Conservation (phyloP, 352 stramenopile species). For the Phytophthora sp. region DNA sequence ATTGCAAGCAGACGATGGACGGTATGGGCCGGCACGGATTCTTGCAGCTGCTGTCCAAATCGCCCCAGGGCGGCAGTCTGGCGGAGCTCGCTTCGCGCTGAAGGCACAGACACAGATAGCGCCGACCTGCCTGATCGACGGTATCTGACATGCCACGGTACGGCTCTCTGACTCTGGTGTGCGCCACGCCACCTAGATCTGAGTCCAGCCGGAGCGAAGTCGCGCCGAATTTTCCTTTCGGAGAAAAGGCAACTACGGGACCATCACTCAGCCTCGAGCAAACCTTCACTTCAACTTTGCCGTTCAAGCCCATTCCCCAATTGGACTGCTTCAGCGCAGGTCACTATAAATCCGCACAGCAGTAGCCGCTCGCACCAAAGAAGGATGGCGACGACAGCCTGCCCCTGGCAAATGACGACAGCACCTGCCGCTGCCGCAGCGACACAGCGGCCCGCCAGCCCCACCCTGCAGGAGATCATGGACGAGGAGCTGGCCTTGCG, state of each 20-base stretch:
- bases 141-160: constrained; percentile 3
- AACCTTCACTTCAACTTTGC: constrained; percentile 19
- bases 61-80: too few relatives aligned
- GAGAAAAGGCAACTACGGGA: constrained; percentile 16
- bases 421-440: neutral
- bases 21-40: too few relatives aligned
- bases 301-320: constrained; percentile 6
- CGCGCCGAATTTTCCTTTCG: constrained; percentile 15
- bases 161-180: constrained; percentile 1
- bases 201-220: constrained; percentile 8
- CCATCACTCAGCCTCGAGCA: constrained; percentile 5
- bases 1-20: too few relatives aligned
- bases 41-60: too few relatives aligned
- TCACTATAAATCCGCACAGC: neutral
- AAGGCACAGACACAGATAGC: too few relatives aligned
- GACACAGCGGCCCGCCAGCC: constrained; percentile 4
- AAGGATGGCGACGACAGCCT: constrained; percentile 25
- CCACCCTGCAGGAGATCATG: constrained; percentile 68
- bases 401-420: constrained; percentile 19
- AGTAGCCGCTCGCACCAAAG: too few relatives aligned
- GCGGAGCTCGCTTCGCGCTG: too few relatives aligned
- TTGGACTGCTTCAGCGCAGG: constrained; percentile 4
- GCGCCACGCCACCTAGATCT: too few relatives aligned
- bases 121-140: too few relatives aligned
- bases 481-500: constrained; percentile 63